Evolutionary conservation across 352 stramenopile genomes (phyloP), one percentile per base, ranked within the genome.

Genomic region (Phytophthora capsici): DNA sequence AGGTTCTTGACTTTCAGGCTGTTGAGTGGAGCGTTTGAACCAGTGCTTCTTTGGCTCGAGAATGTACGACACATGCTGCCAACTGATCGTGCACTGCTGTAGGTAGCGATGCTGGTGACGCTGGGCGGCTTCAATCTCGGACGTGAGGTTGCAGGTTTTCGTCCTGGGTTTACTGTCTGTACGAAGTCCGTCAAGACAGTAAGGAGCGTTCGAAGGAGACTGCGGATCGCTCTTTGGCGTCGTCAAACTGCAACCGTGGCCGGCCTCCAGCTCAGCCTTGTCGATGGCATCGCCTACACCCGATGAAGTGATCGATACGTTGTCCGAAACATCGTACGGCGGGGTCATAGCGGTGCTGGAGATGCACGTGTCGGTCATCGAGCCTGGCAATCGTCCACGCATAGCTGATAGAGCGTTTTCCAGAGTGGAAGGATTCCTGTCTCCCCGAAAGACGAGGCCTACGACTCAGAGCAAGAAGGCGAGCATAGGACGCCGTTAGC

Each of bases 11-110:
- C 8, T 30, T 57, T 36, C 5, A 58, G 36, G 28, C 9, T 9
- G 8, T 34, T 34, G 28, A 14, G 8, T 34, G 0, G 28, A 34
- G 28, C 28, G 9, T 34, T 34, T 34, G 14, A 62, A 10, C 55
- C 50, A 59, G 13, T 48, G 57, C 22, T 73, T 78, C 52, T 65
- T 72, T 25, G 71, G 37, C n/a, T 77, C 57, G 9, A 85, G 70
- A 13, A 68, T 67, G 64, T 82, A 87, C 57, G 73, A 77, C 38
- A 89, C 47, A 43, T 86, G 83, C 41, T 77, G 65, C 80, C 80
- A 89, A 70, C 78, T 88, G 32, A 89, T 75, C 22, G 63, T 63
- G 38, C 80, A 89, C 40, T 63, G 59, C 8, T 78, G 70, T 9
- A 75, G 51, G 1, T n/a, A n/a, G 5, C 44, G 28, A 20, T n/a